Base-by-base conservation (phyloP, 1,284 basidiomycete species). In the Austroboletus niveus region DNA sequence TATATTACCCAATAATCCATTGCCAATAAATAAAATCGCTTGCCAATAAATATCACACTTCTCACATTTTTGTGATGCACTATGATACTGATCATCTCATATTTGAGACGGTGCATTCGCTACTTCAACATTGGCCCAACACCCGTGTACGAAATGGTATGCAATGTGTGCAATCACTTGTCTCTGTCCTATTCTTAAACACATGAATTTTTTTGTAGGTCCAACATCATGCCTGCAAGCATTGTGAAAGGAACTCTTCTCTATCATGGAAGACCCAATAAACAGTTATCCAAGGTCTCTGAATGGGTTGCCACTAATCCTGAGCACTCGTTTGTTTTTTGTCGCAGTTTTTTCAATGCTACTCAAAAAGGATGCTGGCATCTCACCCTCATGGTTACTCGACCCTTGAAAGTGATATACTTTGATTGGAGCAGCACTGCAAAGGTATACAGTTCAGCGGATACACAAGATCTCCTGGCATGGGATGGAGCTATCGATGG, bases 371-470 rank as follows among this genome's bases (percentile, higher is more conserved):
- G 22, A 24, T 24, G 22, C 4, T 24, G 22, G 22, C 22, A 24
- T 24, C 22, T 24, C 22, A 24, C 22, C 22, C 22, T 24, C 22
- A 61, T 67, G 12, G 57, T 71, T 8, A 69, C 63, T 8, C 64
- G 72, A 5, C 60, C 72, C 0, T 64, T 78, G 12, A 70, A 69
- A 30, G 53, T 78, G 3, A 47, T 77, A 24, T 78, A 78, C 46
- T 76, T 78, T 35, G 76, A 77, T 41, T 75, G 76, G 1, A 73
- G 62, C 30, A 71, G 70, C 44, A 71, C 73, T 4, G 69, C 64
- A 0, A 74, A 75, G 50, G 51, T 72, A 1, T 60, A 62, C 0
- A 75, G 75, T 3, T 52, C 71, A 1, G 52, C 75, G 69, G 75
- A 79, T 50, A 68, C 64, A 0, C 77, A 79, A 53, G 73, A 76